These are phyloP conservation scores for Sarocladiaceae sp. DNA, from an alignment of 2,329 filamentous ascomycete genomes.

Conservation along the genomic window DNA sequence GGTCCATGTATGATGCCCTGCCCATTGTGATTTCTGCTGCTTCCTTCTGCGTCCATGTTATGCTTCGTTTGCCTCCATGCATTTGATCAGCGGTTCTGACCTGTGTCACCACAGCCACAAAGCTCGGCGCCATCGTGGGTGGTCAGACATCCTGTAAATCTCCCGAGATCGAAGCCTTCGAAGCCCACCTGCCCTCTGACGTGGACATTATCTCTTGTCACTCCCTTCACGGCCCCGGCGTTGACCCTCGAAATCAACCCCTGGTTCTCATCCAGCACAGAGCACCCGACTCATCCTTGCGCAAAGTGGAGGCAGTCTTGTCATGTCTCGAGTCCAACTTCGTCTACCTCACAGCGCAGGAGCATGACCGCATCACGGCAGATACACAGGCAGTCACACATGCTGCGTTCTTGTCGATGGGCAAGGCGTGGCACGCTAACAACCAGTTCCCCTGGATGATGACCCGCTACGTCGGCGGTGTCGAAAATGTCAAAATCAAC, in stretches of 20 bases:
- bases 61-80: conserved; percentile 1
- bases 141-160: conserved; percentile 98
- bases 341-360: conserved; percentile 77
- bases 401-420: conserved; percentile 95
- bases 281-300: conserved; percentile 67
- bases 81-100: conserved; percentile 10
- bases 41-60: not conserved
- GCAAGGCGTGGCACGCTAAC: conserved; percentile 93
- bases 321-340: conserved; percentile 78
- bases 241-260: conserved; percentile 83
- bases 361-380: conserved; percentile 95
- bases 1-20: conserved; percentile 67
- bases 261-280: conserved; percentile 92
- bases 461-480: conserved; percentile 89
- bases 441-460: conserved; percentile 96
- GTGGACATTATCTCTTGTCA: conserved; percentile 94
- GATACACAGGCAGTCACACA: conserved; percentile 98
- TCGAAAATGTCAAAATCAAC: conserved; percentile 99
- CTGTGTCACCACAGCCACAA: conserved; percentile 62
- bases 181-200: conserved; percentile 77
- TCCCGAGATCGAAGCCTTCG: conserved; percentile 90
- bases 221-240: conserved; percentile 87
- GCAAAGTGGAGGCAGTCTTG: conserved; percentile 74
- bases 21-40: conserved; percentile 13
- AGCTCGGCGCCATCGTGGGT: conserved; percentile 89